Evolutionary conservation across 768 basidiomycete genomes (phyloP).

Genomic region (Rhodosporidiobolus sp.): DNA sequence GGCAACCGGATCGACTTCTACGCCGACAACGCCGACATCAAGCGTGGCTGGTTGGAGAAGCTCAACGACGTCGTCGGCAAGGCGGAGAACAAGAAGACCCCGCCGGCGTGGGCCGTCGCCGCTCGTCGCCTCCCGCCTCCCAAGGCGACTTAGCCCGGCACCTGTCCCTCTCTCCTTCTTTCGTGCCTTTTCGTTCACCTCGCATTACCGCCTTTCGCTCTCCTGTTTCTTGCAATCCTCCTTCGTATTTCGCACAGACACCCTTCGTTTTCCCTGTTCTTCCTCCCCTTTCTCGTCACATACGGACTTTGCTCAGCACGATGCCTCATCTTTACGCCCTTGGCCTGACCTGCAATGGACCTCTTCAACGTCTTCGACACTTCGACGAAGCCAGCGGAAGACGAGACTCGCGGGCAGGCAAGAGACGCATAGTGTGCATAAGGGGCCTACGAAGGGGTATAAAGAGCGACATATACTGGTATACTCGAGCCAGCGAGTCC

Average conservation of each 20-base stretch:
- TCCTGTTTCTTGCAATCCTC: background rate
- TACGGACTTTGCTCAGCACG: too few species aligned
- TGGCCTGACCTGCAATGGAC: too few species aligned
- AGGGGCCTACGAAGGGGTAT: too few species aligned
- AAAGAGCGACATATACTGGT: background rate
- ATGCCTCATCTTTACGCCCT: too few species aligned
- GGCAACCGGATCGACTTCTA: slow-evolving; percentile 82
- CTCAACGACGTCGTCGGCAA: slow-evolving; percentile 9
- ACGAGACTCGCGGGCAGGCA: too few species aligned
- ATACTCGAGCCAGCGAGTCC: too few species aligned
- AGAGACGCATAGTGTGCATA: too few species aligned
- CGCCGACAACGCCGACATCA: slow-evolving; percentile 85
- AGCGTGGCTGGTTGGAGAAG: slow-evolving; percentile 62
- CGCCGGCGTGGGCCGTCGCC: slow-evolving; percentile 36
- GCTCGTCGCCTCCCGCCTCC: slow-evolving; percentile 12
- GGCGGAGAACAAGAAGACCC: slow-evolving; percentile 12
- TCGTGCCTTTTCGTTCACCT: background rate
- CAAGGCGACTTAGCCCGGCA: background rate
- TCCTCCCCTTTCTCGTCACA: too few species aligned
- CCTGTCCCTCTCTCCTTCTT: background rate
- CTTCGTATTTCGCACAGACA: background rate
- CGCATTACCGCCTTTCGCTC: background rate
- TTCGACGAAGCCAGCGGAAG: too few species aligned
- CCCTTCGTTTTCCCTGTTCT: too few species aligned
- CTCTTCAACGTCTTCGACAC: too few species aligned